These are phyloP conservation scores for Litsea cubeba DNA, from an alignment of 164 flowering plant genomes.

Conservation along the genomic window DNA sequence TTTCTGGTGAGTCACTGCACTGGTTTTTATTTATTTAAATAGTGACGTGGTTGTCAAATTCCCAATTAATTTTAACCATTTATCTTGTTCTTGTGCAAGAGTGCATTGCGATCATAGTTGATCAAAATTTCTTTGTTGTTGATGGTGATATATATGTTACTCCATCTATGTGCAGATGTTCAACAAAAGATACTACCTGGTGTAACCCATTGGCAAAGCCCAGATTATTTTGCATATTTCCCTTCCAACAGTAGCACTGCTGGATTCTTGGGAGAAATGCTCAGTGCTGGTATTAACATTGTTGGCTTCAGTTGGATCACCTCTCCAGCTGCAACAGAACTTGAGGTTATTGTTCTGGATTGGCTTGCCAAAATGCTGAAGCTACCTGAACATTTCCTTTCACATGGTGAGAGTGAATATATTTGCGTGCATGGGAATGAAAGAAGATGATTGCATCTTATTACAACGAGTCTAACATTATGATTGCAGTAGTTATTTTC, in stretches of 20 bases:
- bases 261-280: slow-evolving; percentile 96
- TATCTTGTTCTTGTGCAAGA: neutral
- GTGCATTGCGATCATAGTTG: neutral
- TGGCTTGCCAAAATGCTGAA: slow-evolving; percentile 90
- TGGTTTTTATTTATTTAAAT: slow-evolving; percentile 4
- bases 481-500: neutral
- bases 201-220: slow-evolving; percentile 98
- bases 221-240: slow-evolving; percentile 86
- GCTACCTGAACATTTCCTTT: slow-evolving; percentile 76
- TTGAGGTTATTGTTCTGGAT: slow-evolving; percentile 87
- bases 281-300: slow-evolving; percentile 82
- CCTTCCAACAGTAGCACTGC: slow-evolving; percentile 89
- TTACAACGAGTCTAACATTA: neutral
- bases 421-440: neutral
- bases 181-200: slow-evolving; percentile 78
- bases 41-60: too few relatives aligned
- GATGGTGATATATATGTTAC: neutral
- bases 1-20: slow-evolving; percentile 49
- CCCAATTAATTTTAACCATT: too few relatives aligned
- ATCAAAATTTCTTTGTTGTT: neutral
- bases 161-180: slow-evolving; percentile 50
- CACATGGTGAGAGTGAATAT: slow-evolving; percentile 37
- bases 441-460: neutral
- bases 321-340: slow-evolving; percentile 98
- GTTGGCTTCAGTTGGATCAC: slow-evolving; percentile 96